Percentiles rank a stretch among this genome's conserved stretches.
Conservation (phyloP, 768 basidiomycete species). For the Podaxis carcinomalis region DNA sequence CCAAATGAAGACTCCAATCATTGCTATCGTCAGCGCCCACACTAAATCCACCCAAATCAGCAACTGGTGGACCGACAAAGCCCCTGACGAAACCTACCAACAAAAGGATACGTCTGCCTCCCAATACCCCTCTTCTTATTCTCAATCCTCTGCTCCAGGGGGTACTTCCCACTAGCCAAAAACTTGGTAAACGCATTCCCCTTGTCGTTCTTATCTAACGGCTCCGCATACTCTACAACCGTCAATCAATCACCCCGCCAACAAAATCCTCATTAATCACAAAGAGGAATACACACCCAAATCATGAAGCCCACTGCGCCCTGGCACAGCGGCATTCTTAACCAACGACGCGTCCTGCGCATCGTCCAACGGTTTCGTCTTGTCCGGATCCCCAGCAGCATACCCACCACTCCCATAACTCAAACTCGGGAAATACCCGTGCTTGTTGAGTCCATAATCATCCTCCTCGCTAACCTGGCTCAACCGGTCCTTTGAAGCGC, state of each 20-base stretch:
- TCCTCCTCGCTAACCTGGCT: not conserved
- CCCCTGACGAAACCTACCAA: constrained; percentile 41
- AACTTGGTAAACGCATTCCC: constrained; percentile 37
- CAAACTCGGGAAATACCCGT: not conserved
- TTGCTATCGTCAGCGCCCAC: constrained; percentile 58
- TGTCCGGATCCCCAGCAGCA: not conserved
- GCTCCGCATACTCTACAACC: constrained; percentile 63
- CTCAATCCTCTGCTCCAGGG: constrained; percentile 78
- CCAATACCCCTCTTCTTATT: constrained; percentile 84
- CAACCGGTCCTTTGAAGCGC: constrained; percentile 2
- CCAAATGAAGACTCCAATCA: constrained; percentile 78
- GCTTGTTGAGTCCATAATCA: not conserved
- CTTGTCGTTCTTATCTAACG: constrained; percentile 24
- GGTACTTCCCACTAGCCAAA: constrained; percentile 48
- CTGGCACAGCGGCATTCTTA: constrained; percentile 38
- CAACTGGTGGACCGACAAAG: not conserved
- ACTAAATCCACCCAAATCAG: constrained; percentile 30
- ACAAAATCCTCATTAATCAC: not conserved
- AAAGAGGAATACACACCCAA: constrained; percentile 38
- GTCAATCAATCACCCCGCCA: not conserved
- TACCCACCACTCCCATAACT: constrained; percentile 2
- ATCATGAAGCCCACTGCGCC: constrained; percentile 43
- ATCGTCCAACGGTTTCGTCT: constrained; percentile 19
- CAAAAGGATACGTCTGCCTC: constrained; percentile 73
- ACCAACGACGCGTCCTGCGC: constrained; percentile 39